Base-by-base conservation (phyloP, 1,139 yeast genomes). In the Pneumocystis wakefieldiae region DNA sequence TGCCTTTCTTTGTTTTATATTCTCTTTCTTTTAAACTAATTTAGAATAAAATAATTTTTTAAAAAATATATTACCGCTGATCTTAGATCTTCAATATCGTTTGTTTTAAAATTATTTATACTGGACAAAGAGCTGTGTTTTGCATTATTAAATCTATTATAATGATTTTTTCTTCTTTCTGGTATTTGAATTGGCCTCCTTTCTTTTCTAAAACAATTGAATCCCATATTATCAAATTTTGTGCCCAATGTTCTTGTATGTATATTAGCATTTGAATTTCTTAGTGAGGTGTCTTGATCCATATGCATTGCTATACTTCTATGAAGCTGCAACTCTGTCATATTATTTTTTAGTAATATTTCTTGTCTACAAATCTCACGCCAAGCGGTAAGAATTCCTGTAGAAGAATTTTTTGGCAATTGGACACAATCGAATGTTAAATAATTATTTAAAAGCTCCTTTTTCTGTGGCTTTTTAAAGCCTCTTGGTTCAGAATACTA, bases 331-430 rank as follows among this genome's bases (percentile, higher is more conserved):
- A 24, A 4, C 12, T 48, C 55, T 12, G 59, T 57, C 36, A 57
- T 24, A 28, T 28, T 57, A 6, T 37, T 57, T 29, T 57, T 39
- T 57, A 57, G n/a, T 12, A 53, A 14, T 2, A 61, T n/a, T 36
- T 60, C 61, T 19, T 62, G 36, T 3, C 62, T 41, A 35, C 65
- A 59, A 24, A 64, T 57, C 6, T 60, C 63, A n/a, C 64, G 64
- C 65, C 65, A 63, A 12, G 66, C 66, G 4, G 66, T 62, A 32
- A 64, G 59, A 39, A 64, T 64, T n/a, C 64, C 64, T 3, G 65
- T 57, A 55, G 62, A 57, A 19, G 66, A 38, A 32, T 36, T 60
- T 10, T 57, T 57, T 28, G 62, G 65, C 66, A 64, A 64, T 28
- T 63, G 58, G 12, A 29, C 53, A 6, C 63, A 58, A 48, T 62